Base-by-base conservation (phyloP, 2,329 filamentous ascomycete species). In the Cercospora sojina region DNA sequence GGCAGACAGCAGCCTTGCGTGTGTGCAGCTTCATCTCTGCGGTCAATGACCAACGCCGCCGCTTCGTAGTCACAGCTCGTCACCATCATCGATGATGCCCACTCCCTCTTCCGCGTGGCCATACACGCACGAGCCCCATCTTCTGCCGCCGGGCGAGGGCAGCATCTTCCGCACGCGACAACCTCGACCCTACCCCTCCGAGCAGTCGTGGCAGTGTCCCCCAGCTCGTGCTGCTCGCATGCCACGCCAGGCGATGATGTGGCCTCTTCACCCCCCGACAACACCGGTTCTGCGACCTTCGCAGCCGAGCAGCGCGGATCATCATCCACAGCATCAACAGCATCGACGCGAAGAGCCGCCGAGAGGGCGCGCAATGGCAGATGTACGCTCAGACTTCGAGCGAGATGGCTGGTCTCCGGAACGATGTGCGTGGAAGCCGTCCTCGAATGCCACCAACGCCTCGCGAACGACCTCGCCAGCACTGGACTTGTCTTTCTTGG, bases 401-500 rank as follows among this genome's bases (percentile, higher is more conserved):
- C 38, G 41, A 23, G 59, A 61, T 51, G 59, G 59, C 59, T 61
- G 59, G 59, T 61, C 59, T n/a, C 59, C 59, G 16, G 59, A 61
- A 10, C n/a, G 51, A 32, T 20, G 6, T 25, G 16, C 51, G 12
- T 31, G 13, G 7, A 25, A 31, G 18, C 6, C 18, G 10, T 25
- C 51, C 25, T 23, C 12, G 16, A 3, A 16, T 9, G 23, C 4
- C 38, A 43, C 0, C 59, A 61, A 43, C 1, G 13, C 13, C 18
- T 18, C 35, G 2, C 35, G 16, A 23, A 41, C 9, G 23, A 18
- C 31, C 18, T 49, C 25, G 18, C 32, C 53, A 29, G 20, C 32
- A 32, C 43, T 53, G 20, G 67, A 70, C 16, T 60, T 64, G 63
- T 69, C 67, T 6, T 73, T 75, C 66, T 18, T 73, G 57, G 61